A percentile compares a stretch with the other conserved stretches of the same genome.
These are phyloP conservation scores for Acacia pycnantha DNA, from an alignment of 331 rosid species.

Conservation along the genomic window DNA sequence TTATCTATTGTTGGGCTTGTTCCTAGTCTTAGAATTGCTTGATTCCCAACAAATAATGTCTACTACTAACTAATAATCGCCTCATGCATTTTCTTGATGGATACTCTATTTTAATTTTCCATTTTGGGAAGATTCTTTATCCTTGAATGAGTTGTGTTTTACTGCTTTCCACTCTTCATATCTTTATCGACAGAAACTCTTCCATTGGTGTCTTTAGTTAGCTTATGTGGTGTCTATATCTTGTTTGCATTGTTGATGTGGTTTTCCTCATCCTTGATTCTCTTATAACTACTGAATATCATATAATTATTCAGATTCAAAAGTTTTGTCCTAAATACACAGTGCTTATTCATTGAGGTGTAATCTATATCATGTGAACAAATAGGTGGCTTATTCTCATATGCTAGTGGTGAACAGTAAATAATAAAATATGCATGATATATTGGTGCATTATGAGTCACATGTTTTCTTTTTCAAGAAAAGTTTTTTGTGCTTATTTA, in stretches of 20 bases:
- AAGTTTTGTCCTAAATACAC: neutral
- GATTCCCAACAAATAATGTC: neutral
- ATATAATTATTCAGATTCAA: neutral
- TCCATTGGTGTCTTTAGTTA: neutral
- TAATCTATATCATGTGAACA: neutral
- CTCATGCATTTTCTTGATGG: neutral
- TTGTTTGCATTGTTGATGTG: neutral
- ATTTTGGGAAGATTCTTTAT: neutral
- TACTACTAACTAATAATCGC: neutral
- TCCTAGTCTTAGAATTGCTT: neutral
- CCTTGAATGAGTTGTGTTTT: neutral
- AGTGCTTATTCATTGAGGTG: neutral
- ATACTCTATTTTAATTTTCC: neutral
- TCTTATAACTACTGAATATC: neutral
- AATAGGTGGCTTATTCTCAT: neutral
- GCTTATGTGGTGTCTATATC: neutral
- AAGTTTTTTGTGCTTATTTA: neutral
- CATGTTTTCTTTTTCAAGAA: neutral
- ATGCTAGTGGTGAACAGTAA: neutral
- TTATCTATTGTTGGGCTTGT: neutral
- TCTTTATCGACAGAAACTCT: neutral
- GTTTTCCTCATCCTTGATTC: neutral
- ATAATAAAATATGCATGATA: conserved; percentile 5
- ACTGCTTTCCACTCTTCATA: neutral
- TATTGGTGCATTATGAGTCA: neutral